Evolutionary conservation across 257 asterid species (phyloP), one percentile per base, ranked within the genome.

Genomic region (Osmanthus fragrans): DNA sequence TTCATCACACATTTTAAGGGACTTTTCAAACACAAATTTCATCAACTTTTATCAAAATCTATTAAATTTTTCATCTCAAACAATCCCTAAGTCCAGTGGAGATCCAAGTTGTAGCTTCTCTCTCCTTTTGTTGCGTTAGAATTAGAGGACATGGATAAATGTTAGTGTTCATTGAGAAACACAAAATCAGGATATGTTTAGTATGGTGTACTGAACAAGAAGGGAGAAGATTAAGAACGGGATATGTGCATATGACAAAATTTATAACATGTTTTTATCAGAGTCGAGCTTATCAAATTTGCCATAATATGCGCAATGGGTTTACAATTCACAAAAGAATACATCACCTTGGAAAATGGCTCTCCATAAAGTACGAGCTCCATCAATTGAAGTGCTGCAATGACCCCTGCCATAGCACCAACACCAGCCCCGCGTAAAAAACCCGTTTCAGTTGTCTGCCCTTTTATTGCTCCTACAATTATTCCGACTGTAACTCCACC

Each of bases 401-500:
- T 78, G 65, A 96, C 97, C 23, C 98, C 98, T 0, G 97, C 82
- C 60, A 94, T 91, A 4, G 92, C 96, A 79, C 98, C 98, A 10
- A 94, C 96, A 42, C 93, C 97, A 2, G 90, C 90, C 81, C 97
- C 98, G 18, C 97, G 94, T 13, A 92, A 74, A 4, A 94, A 78
- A 12, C 98, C 98, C 0, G 94, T 92, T 80, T 94, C 98, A 3
- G 97, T 94, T 1, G 98, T 92, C 76, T 92, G 98, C 42, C 98
- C 98, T 84, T 94, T 94, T 42, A 94, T 79, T 7, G 97, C 96
- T 71, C 98, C 98, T 37, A 90, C 86, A 21, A 92, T 81, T 58
- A 87, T 82, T 80, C 98, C 98, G 4, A 94, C 73, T 0, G 74
- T 78, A 34, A 97, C 97, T 73, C 98, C 98, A 76, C 98, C 30